These are phyloP conservation scores for Penicillium sp. DNA, from an alignment of 2,329 filamentous ascomycete species.

Conservation along the genomic window DNA sequence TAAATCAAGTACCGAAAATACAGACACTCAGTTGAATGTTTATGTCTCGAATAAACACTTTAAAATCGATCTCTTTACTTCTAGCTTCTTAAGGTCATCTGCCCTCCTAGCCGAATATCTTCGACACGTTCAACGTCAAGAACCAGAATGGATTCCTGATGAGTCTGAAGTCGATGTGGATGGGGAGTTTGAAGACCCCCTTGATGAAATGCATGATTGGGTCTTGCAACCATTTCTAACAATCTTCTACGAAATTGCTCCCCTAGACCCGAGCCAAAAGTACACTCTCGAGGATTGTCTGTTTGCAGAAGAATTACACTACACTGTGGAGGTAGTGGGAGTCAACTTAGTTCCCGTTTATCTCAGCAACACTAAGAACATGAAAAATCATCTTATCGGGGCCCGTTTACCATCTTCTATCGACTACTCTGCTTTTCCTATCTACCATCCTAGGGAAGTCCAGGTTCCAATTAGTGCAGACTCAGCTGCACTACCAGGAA, in stretches of 20 bases:
- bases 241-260: background rate
- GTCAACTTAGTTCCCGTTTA: background rate
- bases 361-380: background rate
- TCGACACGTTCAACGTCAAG: background rate
- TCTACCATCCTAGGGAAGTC: conserved; percentile 14
- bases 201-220: background rate
- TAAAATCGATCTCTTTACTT: background rate
- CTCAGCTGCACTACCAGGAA: conserved; percentile 8
- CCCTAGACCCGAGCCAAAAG: background rate
- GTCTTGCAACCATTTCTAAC: background rate
- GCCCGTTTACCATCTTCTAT: conserved; percentile 1
- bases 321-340: background rate
- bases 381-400: background rate
- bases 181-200: background rate
- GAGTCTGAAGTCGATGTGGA: background rate
- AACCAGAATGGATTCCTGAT: background rate
- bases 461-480: conserved; percentile 9
- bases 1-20: background rate
- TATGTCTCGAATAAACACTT: background rate
- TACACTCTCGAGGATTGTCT: background rate
- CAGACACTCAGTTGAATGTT: background rate
- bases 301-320: background rate
- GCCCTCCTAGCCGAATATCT: background rate
- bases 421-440: conserved; percentile 14
- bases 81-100: background rate